Evolutionary conservation across 345 rosid genomes (phyloP).

Genomic region (Eucalyptus curtisii): DNA sequence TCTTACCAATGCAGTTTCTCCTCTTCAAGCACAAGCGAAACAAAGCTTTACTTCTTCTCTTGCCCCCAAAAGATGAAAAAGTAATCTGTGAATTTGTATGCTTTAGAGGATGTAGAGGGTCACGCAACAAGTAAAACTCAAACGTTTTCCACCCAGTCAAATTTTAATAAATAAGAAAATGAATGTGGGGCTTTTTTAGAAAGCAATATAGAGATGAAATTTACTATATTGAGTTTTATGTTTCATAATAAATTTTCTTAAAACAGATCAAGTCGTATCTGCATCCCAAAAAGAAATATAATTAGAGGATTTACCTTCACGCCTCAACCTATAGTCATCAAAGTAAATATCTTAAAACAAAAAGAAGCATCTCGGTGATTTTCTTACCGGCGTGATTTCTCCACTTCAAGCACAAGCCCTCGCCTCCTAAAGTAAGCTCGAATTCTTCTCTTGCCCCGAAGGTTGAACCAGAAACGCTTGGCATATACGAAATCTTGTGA

Average conservation of each 20-base stretch:
- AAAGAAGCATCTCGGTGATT: too few species aligned
- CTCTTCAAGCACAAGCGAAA: too few species aligned
- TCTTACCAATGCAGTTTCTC: not conserved
- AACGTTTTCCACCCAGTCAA: fast-evolving
- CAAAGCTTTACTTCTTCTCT: too few species aligned
- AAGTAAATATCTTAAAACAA: too few species aligned
- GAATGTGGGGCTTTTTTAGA: not conserved
- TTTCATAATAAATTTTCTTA: too few species aligned
- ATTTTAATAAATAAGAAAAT: too few species aligned
- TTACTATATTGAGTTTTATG: too few species aligned
- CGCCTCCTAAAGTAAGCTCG: not conserved
- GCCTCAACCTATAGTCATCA: too few species aligned
- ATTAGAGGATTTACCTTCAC: not conserved
- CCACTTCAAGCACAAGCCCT: not conserved
- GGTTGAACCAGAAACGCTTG: fast-evolving
- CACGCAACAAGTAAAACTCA: not conserved
- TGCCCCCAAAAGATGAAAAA: too few species aligned
- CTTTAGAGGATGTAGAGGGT: not conserved
- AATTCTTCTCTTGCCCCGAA: not conserved
- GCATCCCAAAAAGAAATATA: fast-evolving
- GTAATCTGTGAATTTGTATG: not conserved
- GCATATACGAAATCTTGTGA: too few species aligned
- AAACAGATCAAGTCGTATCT: fast-evolving
- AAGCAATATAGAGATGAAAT: not conserved
- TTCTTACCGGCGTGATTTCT: not conserved